Evolutionary conservation across 1,284 basidiomycete genomes (phyloP), one percentile per base, ranked within the genome.

Genomic region (Puccinia triticina): DNA sequence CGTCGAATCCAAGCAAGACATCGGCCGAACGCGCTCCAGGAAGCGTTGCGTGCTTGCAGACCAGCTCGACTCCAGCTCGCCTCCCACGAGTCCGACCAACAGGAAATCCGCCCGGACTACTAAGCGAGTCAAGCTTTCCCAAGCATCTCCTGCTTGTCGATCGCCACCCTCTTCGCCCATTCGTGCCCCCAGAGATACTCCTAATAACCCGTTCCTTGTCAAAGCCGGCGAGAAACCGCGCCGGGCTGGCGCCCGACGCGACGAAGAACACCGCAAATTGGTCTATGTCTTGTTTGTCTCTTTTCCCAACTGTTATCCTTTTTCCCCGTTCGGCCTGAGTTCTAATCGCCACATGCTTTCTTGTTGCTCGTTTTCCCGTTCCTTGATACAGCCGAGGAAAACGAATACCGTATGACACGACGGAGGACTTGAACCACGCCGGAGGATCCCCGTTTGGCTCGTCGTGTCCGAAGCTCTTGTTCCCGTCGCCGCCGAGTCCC

Each of bases 251-350:
- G 40, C 57, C 10, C 26, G 29, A n/a, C 76, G 61, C 32, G 76
- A 67, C 11, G 76, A 46, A 4, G 61, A 53, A 23, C 48, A 64
- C 46, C 76, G 76, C 37, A 64, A 77, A 67, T 32, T 77, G 61
- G 61, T 77, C 23, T 77, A 77, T 67, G 76, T 77, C 14, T 77
- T 77, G 76, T 77, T n/a, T 46, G 76, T 76, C 40, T 37, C 48
- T 37, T 34, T 40, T n/a, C n/a, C 29, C 16, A 32, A 8, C 55
- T n/a, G 2, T 50, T 2, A 29, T 71, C 61, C 34, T 71, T 48
- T 23, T 29, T 40, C 37, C 14, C 16, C 11, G 5, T n/a, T 48
- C 0, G 14, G 1, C 37, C 43, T 26, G 34, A 50, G 14, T 40
- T 55, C 53, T 72, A 48, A 72, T 72, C 71, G 46, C 71, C 29